Evolutionary conservation across 202 grass and related monocot genomes (phyloP).

Genomic region (Panicum hallii): DNA sequence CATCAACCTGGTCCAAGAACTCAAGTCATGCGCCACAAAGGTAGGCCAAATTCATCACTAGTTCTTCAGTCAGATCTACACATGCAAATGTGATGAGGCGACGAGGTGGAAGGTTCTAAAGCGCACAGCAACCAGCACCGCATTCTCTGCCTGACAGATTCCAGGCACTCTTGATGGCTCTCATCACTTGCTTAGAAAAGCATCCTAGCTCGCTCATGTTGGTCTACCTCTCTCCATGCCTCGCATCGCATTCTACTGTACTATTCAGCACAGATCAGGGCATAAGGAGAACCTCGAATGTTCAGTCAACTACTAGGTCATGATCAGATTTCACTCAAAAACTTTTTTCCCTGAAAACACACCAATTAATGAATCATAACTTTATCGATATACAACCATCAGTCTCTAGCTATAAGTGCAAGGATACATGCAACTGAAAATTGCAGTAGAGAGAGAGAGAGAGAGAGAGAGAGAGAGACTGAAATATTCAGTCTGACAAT

Average conservation of each 20-base stretch:
- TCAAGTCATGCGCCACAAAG: neutral
- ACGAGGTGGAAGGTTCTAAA: constrained; percentile 46
- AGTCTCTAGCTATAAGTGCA: neutral
- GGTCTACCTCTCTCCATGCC: neutral
- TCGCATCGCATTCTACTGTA: constrained; percentile 25
- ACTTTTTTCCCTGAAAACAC: constrained; percentile 26
- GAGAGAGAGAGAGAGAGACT: neutral
- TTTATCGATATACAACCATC: neutral
- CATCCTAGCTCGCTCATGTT: neutral
- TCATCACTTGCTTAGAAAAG: constrained; percentile 32
- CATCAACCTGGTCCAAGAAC: constrained; percentile 42
- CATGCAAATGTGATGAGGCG: constrained; percentile 15
- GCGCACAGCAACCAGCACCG: constrained; percentile 9
- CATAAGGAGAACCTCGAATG: constrained; percentile 28
- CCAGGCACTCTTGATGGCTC: constrained; percentile 51
- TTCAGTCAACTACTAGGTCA: constrained; percentile 21
- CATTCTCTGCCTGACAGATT: constrained; percentile 45
- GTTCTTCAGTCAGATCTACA: constrained; percentile 17
- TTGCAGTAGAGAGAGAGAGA: neutral
- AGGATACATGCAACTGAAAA: neutral
- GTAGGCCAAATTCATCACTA: neutral
- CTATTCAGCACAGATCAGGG: constrained; percentile 7
- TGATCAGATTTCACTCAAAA: neutral
- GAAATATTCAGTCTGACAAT: neutral
- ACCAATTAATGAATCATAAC: neutral